Conservation (phyloP, 164 flowering plant species). For the Piper longum region DNA sequence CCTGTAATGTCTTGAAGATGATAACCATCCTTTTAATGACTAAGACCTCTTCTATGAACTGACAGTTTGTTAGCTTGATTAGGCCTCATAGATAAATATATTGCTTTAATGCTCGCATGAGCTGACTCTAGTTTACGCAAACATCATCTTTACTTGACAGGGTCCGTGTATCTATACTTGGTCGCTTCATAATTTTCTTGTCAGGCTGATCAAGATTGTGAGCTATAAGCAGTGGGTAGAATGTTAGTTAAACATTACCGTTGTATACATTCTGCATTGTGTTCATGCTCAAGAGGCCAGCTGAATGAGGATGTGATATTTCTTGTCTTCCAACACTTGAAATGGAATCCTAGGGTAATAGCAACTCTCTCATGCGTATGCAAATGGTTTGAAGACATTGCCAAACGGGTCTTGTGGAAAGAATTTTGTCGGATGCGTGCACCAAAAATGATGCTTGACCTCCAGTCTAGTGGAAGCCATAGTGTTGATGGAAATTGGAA, state of each 20-base stretch:
- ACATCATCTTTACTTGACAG: too few species aligned
- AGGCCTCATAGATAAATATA: too few species aligned
- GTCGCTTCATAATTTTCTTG: too few species aligned
- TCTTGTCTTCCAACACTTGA: conserved; percentile 57
- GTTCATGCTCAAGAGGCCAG: conserved; percentile 85
- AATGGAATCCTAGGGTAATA: conserved; percentile 90
- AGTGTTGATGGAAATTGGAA: conserved; percentile 97
- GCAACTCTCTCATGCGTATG: conserved; percentile 76
- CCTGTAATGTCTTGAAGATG: too few species aligned
- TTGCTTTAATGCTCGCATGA: too few species aligned
- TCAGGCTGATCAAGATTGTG: too few species aligned
- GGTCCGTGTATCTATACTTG: too few species aligned
- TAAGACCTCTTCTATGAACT: too few species aligned
- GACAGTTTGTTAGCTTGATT: too few species aligned
- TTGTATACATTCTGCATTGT: conserved; percentile 79
- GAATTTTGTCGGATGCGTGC: conserved; percentile 85
- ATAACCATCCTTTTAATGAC: too few species aligned
- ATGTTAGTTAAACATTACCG: conserved; percentile 76
- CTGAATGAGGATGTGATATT: conserved; percentile 65
- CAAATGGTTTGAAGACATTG: conserved; percentile 98
- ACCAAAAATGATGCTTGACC: conserved; percentile 92
- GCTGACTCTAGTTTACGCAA: too few species aligned
- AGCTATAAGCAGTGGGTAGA: conserved; percentile 10
- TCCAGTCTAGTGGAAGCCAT: conserved; percentile 90
- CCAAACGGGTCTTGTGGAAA: conserved; percentile 86